phyloP scores from a whole-genome alignment of 805 yeast species.

The Spencermartinsiella europaea region DNA sequence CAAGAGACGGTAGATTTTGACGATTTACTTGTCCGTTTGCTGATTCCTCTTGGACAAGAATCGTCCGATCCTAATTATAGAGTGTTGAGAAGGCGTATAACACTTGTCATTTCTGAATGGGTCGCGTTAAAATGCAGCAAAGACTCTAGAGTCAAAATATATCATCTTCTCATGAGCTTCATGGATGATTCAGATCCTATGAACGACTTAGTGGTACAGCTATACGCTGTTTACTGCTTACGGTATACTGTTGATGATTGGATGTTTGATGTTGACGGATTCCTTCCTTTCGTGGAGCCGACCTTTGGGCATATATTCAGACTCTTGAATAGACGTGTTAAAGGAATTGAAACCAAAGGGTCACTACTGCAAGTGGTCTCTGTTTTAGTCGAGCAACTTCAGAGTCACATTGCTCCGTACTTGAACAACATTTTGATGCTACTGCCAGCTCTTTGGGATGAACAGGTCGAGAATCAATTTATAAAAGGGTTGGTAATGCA shows the following conservation, averaged over 20 bases:
- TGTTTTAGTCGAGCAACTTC: slow-evolving; percentile 40
- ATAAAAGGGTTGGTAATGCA: slow-evolving; percentile 35
- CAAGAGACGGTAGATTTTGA: slow-evolving; percentile 65
- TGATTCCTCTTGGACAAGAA: slow-evolving; percentile 59
- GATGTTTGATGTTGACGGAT: slow-evolving; percentile 68
- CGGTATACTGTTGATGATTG: slow-evolving; percentile 74
- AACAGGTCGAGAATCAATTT: slow-evolving; percentile 38
- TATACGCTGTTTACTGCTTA: slow-evolving; percentile 69
- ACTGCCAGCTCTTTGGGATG: slow-evolving; percentile 79
- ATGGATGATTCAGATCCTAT: slow-evolving; percentile 40
- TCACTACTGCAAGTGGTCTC: slow-evolving; percentile 64
- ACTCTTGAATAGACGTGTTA: slow-evolving; percentile 41
- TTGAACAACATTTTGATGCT: slow-evolving; percentile 32
- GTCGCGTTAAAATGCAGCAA: slow-evolving; percentile 57
- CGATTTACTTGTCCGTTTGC: slow-evolving; percentile 48
- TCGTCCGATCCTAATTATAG: slow-evolving; percentile 33
- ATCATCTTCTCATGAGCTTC: slow-evolving; percentile 49
- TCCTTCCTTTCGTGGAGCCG: slow-evolving; percentile 58
- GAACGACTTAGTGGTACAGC: slow-evolving; percentile 74
- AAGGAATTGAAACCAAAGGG: slow-evolving; percentile 70
- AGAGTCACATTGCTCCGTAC: slow-evolving; percentile 25
- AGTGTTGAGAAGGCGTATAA: slow-evolving; percentile 70
- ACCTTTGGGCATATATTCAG: slow-evolving; percentile 44
- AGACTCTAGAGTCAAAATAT: slow-evolving; percentile 53
- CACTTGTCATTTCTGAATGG: slow-evolving; percentile 80